Evolutionary conservation across 257 asterid species (phyloP), one percentile per base, ranked within the genome.

Genomic region (Galeopsis tetrahit): DNA sequence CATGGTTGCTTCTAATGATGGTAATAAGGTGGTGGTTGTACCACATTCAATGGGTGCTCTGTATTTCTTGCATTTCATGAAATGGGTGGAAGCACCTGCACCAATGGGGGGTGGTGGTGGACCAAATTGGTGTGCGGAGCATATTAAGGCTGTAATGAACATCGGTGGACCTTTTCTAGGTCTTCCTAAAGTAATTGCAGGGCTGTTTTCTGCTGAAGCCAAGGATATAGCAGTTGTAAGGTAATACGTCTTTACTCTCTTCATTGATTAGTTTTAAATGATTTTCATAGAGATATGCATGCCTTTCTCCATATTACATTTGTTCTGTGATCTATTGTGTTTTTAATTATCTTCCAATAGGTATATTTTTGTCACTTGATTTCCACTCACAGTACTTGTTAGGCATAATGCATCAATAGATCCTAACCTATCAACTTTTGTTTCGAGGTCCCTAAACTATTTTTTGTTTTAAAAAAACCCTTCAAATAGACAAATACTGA

Each of bases 61-160:
- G 64, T 90, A 88, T 79, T 88, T 90, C 88, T 76, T 90, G 83
- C 95, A 90, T 81, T 90, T 90, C 81, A 90, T 90, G 97, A 90
- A 90, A 77, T 90, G 97, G 95, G 97, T 90, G 56, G 97, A 90
- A 75, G 90, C 91, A 56, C 89, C 95, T 4, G 81, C 81, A 43
- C 95, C 95, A 21, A 59, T 86, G 89, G 97, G 97, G 10, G 97
- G 97, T 69, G 97, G 89, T n/a, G 95, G 97, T 69, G 97, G 95
- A 75, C 69, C 89, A 33, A 82, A 85, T 73, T 90, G 97, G 97
- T 90, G 97, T 60, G 88, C 88, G 38, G 78, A 83, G 61, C 97
- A 90, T 79, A 82, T 90, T 74, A 90, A 90, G 83, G 89, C 95
- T 57, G 85, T 90, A 59, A 86, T 88, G 90, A 90, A 90, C 75